Evolutionary conservation across 2,329 filamentous ascomycete genomes (phyloP).

Genomic region (Coniochaeta hoffmannii): DNA sequence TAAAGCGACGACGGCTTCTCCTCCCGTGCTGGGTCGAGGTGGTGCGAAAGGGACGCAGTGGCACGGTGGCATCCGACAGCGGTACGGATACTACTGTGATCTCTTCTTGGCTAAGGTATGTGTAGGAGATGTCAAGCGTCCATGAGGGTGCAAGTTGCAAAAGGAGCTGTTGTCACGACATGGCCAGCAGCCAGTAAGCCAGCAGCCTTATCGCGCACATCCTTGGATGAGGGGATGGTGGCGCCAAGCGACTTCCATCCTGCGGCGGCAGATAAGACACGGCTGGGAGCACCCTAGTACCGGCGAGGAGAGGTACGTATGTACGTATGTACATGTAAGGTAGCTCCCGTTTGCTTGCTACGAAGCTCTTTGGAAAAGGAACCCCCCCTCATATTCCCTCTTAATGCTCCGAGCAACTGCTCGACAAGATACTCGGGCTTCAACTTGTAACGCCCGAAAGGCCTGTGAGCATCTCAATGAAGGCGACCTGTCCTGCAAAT

Average conservation of each 20-base stretch:
- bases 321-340: no score
- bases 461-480: no score
- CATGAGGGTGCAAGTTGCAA: neutral
- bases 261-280: conserved; percentile 2
- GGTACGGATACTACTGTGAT: neutral
- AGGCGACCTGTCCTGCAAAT: no score
- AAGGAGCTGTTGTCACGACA: neutral
- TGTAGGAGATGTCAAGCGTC: neutral
- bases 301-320: no score
- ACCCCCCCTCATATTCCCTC: no score
- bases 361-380: no score
- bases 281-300: neutral
- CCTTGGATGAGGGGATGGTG: conserved; percentile 1
- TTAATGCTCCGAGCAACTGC: no score
- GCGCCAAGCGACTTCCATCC: conserved; percentile 2
- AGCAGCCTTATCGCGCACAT: conserved; percentile 4
- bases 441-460: no score
- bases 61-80: neutral
- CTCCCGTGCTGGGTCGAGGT: neutral
- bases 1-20: neutral
- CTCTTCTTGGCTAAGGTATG: neutral
- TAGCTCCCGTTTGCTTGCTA: no score
- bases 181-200: neutral
- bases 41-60: neutral
- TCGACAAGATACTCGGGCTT: no score